Percentiles rank a stretch among this genome's conserved stretches.
Conservation (phyloP, 306 rosid species). For the Fagus sylvatica region DNA sequence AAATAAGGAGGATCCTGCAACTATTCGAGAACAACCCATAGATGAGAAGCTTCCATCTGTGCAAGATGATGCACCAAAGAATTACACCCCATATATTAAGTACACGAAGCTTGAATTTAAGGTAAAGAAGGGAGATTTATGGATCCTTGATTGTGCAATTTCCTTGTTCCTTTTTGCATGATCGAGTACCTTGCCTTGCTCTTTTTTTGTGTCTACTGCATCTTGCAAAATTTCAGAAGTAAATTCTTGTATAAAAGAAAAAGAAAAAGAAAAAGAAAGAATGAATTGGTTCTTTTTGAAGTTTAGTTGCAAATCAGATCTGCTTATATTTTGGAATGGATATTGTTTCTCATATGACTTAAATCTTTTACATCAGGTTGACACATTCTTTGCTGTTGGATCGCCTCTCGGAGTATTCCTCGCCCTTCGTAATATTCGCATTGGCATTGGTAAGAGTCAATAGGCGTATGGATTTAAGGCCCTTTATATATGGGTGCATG, state of each 20-base stretch:
- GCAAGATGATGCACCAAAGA: conserved; percentile 50
- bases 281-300: conserved; percentile 13
- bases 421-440: conserved; percentile 87
- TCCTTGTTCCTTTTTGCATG: neutral
- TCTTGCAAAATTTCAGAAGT: neutral
- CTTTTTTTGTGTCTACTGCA: neutral
- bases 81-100: conserved; percentile 70
- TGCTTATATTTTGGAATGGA: neutral
- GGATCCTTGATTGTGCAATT: conserved; percentile 20
- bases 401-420: conserved; percentile 98
- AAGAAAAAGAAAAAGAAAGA: too few species aligned
- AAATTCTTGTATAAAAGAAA: neutral
- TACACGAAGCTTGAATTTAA: conserved; percentile 87
- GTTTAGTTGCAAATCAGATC: conserved; percentile 1
- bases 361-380: conserved; percentile 62
- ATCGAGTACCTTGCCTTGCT: neutral
- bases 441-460: conserved; percentile 72
- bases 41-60: conserved; percentile 35
- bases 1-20: conserved; percentile 36
- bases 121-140: conserved; percentile 44
- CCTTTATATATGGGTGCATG: neutral
- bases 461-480: conserved; percentile 8
- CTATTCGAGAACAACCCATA: conserved; percentile 40
- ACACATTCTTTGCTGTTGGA: conserved; percentile 98
- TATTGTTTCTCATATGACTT: conserved; percentile 21